Percentiles rank a stretch among this genome's conserved stretches.
Evolutionary conservation across 495 filamentous ascomycete genomes (phyloP).

Genomic region (Xylaria telfairii): DNA sequence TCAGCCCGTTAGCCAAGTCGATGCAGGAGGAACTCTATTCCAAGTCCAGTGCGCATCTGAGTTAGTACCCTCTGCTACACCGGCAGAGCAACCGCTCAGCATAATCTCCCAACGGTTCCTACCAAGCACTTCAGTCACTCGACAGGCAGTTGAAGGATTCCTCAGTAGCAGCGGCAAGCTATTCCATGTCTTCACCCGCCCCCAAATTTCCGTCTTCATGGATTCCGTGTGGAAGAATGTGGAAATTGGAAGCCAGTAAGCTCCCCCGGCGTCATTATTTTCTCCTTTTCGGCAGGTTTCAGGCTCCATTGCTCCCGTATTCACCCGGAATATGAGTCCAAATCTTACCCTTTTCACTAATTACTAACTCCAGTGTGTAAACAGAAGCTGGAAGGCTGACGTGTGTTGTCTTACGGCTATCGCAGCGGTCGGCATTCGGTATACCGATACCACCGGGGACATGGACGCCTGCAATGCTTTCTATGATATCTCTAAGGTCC

Average conservation of each 20-base stretch:
- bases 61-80: not conserved
- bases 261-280: too few relatives aligned
- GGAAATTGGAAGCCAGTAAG: not conserved
- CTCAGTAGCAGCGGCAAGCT: not conserved
- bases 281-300: too few relatives aligned
- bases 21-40: not conserved
- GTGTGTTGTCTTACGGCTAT: not conserved
- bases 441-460: not conserved
- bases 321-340: too few relatives aligned
- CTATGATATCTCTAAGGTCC: constrained; percentile 7
- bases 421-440: not conserved
- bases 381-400: not conserved
- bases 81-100: not conserved
- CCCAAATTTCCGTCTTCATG: not conserved
- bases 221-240: not conserved
- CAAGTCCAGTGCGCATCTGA: not conserved
- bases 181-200: not conserved
- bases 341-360: too few relatives aligned
- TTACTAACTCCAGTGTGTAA: too few relatives aligned
- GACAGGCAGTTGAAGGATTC: not conserved
- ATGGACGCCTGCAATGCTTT: not conserved
- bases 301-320: too few relatives aligned
- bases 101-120: not conserved
- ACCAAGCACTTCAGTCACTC: not conserved
- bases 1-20: not conserved